Evolutionary conservation across 1,139 yeast genomes (phyloP).

Genomic region (Keqinozyma sinolaborantium): DNA sequence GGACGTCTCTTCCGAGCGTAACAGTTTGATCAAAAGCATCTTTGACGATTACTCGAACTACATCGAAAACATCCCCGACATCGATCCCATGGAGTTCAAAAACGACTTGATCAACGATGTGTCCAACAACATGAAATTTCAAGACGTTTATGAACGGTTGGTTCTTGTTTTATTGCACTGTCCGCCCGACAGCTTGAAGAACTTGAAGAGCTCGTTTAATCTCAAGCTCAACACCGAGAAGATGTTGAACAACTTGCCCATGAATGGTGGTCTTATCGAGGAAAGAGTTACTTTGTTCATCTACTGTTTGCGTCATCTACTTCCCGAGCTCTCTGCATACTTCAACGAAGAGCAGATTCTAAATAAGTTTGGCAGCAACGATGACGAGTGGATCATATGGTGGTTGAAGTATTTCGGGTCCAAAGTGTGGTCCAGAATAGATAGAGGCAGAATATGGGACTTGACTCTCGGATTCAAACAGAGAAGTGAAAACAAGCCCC

Average conservation of each 20-base stretch:
- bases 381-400: slow-evolving; percentile 92
- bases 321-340: slow-evolving; percentile 76
- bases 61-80: slow-evolving; percentile 30
- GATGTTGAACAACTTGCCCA: slow-evolving; percentile 37
- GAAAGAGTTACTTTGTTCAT: slow-evolving; percentile 74
- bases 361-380: slow-evolving; percentile 56
- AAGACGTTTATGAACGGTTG: slow-evolving; percentile 72
- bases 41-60: slow-evolving; percentile 48
- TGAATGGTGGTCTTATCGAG: slow-evolving; percentile 64
- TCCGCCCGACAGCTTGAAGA: slow-evolving; percentile 45
- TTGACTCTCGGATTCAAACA: slow-evolving; percentile 76
- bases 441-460: slow-evolving; percentile 91
- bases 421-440: slow-evolving; percentile 76
- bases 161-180: slow-evolving; percentile 69
- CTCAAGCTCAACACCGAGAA: slow-evolving; percentile 13
- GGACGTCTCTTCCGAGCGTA: slow-evolving; percentile 21
- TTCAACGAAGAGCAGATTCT: slow-evolving; percentile 80
- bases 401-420: slow-evolving; percentile 95
- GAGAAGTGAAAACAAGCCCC: slow-evolving; percentile 30
- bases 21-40: slow-evolving; percentile 34
- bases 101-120: slow-evolving; percentile 23
- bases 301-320: slow-evolving; percentile 54
- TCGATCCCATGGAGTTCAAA: slow-evolving; percentile 18
- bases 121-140: slow-evolving; percentile 44
- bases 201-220: slow-evolving; percentile 4